Evolutionary conservation across 2,329 filamentous ascomycete genomes (phyloP).

Genomic region (Bertia moriformis): DNA sequence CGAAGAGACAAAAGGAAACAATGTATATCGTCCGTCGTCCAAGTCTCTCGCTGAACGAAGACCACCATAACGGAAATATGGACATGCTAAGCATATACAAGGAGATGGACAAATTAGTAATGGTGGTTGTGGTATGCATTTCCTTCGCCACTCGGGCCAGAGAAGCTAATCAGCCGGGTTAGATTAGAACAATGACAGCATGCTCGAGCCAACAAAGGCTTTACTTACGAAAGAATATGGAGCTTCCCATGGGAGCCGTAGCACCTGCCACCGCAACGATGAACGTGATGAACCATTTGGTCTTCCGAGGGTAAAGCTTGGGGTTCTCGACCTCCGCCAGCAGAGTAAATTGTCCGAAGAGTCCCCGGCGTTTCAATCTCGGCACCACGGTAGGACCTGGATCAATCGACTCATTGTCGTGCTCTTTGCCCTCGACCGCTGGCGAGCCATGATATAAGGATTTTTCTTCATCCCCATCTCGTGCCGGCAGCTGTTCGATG

Average conservation of each 20-base stretch:
- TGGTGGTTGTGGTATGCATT: conserved; percentile 44
- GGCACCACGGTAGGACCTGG: conserved; percentile 25
- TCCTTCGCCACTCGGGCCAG: conserved; percentile 48
- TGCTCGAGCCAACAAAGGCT: conserved; percentile 1
- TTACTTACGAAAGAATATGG: conserved; percentile 65
- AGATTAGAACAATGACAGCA: conserved; percentile 5
- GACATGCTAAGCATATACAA: conserved; percentile 73
- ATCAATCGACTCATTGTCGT: no score
- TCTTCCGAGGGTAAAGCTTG: conserved; percentile 54
- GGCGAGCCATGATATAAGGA: no score
- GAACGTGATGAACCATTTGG: conserved; percentile 74
- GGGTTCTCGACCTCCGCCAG: conserved; percentile 69
- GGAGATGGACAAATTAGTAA: conserved; percentile 63
- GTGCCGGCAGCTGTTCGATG: no score
- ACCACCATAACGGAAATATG: conserved; percentile 74
- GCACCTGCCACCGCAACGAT: conserved; percentile 65
- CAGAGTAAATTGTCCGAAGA: conserved; percentile 56
- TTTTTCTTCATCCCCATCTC: no score
- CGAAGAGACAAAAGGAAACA: conserved; percentile 57
- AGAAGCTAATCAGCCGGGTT: conserved; percentile 36
- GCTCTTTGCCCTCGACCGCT: no score
- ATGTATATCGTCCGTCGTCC: conserved; percentile 71
- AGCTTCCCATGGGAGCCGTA: conserved; percentile 69
- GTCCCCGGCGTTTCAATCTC: conserved; percentile 45
- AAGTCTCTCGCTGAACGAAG: conserved; percentile 59